phyloP scores from a whole-genome alignment of 257 asterid species.

The Plantago elongata region DNA sequence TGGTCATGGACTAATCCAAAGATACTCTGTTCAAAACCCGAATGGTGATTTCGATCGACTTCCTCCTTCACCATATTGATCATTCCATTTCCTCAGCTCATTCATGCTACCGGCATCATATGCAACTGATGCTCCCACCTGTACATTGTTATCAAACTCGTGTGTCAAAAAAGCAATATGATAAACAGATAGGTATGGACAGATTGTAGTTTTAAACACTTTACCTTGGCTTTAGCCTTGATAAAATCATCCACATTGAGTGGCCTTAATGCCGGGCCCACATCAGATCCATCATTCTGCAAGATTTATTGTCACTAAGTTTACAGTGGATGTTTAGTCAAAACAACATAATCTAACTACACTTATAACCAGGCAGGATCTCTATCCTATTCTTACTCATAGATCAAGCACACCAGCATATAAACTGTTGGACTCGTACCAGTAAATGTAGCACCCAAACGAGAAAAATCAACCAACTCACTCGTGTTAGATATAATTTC shows the following conservation, averaged over 20 bases:
- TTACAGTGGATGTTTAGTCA: no score
- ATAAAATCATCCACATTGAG: conserved; percentile 73
- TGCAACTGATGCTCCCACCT: conserved; percentile 99
- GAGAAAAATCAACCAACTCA: no score
- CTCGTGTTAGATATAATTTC: no score
- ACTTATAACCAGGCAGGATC: no score
- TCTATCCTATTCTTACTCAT: no score
- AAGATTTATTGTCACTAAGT: conserved; percentile 2
- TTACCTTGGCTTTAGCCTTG: conserved; percentile 84
- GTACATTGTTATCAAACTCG: conserved; percentile 16
- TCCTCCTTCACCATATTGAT: conserved; percentile 97
- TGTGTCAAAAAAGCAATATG: background rate
- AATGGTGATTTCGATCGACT: conserved; percentile 85
- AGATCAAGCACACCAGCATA: no score
- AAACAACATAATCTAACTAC: no score
- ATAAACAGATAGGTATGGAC: background rate
- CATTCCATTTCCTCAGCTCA: conserved; percentile 94
- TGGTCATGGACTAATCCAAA: conserved; percentile 9
- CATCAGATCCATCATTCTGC: conserved; percentile 47
- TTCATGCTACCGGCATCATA: conserved; percentile 93
- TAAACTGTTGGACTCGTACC: no score
- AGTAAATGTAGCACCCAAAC: no score
- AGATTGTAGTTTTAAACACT: conserved; percentile 1
- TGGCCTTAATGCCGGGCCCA: conserved; percentile 43
- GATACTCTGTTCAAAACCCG: conserved; percentile 51